Conservation (phyloP, 2,329 filamentous ascomycete genomes). For the Botrytis fragariae region DNA sequence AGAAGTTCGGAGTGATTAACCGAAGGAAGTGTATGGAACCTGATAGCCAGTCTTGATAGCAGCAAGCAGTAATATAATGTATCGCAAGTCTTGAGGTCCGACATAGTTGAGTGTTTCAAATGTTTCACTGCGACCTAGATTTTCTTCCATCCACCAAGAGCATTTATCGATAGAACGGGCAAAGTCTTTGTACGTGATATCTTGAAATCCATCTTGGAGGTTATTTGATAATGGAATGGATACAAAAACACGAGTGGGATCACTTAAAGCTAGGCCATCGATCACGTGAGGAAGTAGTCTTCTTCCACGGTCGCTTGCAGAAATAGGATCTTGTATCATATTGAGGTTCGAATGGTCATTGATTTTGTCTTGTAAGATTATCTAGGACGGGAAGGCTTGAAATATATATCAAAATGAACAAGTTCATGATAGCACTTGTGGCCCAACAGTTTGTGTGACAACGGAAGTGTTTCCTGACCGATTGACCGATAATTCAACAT, state of each 20-base stretch:
- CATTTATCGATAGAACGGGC: neutral
- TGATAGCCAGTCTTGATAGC: conserved; percentile 10
- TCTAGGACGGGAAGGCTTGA: neutral
- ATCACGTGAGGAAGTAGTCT: neutral
- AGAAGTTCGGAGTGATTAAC: too few relatives aligned
- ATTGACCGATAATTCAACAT: neutral
- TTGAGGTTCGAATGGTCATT: neutral
- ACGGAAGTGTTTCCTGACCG: neutral
- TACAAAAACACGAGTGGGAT: neutral
- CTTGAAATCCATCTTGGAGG: neutral
- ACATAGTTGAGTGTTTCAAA: conserved; percentile 1
- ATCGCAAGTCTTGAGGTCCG: neutral
- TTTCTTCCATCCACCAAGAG: conserved; percentile 2
- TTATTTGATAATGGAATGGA: neutral
- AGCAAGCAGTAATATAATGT: neutral
- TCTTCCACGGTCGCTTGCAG: neutral
- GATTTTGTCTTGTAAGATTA: neutral
- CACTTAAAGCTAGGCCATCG: neutral
- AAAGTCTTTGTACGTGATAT: neutral
- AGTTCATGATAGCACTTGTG: neutral
- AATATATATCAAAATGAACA: neutral
- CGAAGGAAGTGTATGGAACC: neutral
- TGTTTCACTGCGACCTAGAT: neutral
- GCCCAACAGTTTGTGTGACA: neutral
- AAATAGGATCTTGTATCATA: neutral